A percentile compares a stretch with the other conserved stretches of the same genome.
Conservation (phyloP, 2,329 filamentous ascomycete species). For the Fusarium hainanense region DNA sequence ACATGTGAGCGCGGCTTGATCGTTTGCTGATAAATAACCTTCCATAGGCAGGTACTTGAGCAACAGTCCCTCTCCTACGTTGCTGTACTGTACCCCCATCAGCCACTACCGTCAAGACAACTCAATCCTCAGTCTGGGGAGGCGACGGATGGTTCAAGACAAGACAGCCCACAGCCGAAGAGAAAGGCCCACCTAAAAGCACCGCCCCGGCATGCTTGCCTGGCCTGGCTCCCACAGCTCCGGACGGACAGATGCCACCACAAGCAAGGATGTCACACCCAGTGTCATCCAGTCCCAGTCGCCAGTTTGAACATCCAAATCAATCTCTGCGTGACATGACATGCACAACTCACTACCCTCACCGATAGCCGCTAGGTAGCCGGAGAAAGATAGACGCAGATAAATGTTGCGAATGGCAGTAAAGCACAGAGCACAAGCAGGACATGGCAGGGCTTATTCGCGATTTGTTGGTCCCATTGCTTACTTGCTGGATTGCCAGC, state of each 20-base stretch:
- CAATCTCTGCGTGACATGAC: constrained; percentile 43
- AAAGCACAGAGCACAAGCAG: constrained; percentile 5
- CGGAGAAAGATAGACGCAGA: constrained; percentile 19
- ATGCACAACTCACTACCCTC: constrained; percentile 40
- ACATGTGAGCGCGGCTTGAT: not conserved
- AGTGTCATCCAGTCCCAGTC: constrained; percentile 26
- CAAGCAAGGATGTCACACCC: constrained; percentile 37
- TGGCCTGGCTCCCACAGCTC: constrained; percentile 38
- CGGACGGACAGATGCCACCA: constrained; percentile 42
- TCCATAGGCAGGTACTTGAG: not conserved
- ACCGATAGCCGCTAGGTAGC: constrained; percentile 31
- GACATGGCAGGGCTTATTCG: not conserved
- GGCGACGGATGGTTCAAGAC: constrained; percentile 37
- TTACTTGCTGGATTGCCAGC: constrained; percentile 31
- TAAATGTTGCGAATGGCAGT: constrained; percentile 3
- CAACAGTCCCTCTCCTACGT: not conserved
- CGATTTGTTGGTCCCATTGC: constrained; percentile 16
- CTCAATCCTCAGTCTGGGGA: constrained; percentile 28
- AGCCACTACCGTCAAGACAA: constrained; percentile 6
- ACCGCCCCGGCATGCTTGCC: constrained; percentile 42
- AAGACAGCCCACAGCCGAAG: constrained; percentile 26
- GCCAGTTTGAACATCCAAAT: constrained; percentile 26
- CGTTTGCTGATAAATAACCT: not conserved
- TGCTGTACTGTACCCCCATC: not conserved
- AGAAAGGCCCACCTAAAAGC: constrained; percentile 40